Conservation (phyloP, 2,329 filamentous ascomycete genomes). For the Cytospora schulzeri region DNA sequence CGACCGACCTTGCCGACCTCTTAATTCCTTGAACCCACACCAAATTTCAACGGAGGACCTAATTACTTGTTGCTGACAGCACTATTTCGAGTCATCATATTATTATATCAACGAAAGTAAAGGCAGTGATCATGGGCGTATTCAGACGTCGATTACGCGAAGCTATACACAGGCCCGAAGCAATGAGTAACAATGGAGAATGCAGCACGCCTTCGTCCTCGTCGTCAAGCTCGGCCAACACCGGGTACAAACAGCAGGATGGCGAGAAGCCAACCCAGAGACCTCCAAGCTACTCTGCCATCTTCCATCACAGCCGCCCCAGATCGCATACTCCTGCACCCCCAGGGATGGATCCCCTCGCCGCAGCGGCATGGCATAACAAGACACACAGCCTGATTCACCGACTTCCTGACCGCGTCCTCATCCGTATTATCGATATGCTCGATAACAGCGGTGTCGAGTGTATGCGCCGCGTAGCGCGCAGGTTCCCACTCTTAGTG, state of each 20-base stretch:
- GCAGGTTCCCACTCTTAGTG: neutral
- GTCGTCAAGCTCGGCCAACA: neutral
- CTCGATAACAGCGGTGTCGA: slow-evolving; percentile 13
- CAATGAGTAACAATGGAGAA: too few relatives aligned
- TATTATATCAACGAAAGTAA: too few relatives aligned
- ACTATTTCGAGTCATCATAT: too few relatives aligned
- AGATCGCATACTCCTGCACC: neutral
- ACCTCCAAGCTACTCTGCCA: neutral
- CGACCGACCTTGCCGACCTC: too few relatives aligned
- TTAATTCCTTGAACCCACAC: too few relatives aligned
- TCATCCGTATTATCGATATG: slow-evolving; percentile 1
- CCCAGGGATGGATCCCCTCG: neutral
- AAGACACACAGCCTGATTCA: neutral
- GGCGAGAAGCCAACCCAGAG: neutral
- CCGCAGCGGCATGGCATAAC: slow-evolving; percentile 8
- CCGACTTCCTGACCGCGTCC: slow-evolving; percentile 5
- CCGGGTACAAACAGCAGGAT: neutral
- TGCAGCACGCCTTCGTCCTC: neutral
- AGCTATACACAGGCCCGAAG: neutral
- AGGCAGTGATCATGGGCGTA: too few relatives aligned
- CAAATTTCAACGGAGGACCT: too few relatives aligned
- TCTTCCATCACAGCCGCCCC: neutral
- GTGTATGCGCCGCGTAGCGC: slow-evolving; percentile 13
- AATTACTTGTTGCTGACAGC: too few relatives aligned
- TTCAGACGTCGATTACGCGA: too few relatives aligned